Percentiles rank a stretch among this genome's conserved stretches.
Conservation (phyloP, 108 stramenopile genomes). For the Conticribra guillardii region DNA sequence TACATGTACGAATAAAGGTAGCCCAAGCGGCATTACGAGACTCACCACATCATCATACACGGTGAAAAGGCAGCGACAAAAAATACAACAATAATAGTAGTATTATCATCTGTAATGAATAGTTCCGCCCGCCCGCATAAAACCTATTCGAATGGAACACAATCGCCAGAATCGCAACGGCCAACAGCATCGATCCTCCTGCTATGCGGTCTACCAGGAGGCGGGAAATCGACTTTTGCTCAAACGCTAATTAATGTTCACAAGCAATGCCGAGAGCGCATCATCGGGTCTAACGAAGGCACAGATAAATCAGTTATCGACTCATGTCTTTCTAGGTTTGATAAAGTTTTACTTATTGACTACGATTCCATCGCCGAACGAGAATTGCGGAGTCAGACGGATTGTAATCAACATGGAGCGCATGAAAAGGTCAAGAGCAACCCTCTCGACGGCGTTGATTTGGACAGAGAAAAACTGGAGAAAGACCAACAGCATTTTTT, state of each 20-base stretch:
- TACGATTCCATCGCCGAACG: constrained; percentile 59
- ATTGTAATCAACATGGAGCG: too few relatives aligned
- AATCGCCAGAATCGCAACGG: too few relatives aligned
- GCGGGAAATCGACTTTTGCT: constrained; percentile 72
- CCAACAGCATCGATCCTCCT: constrained; percentile 46
- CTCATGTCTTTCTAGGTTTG: not conserved
- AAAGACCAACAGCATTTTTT: constrained; percentile 3
- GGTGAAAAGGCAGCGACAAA: too few relatives aligned
- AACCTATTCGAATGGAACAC: too few relatives aligned
- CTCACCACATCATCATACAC: too few relatives aligned
- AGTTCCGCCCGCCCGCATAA: too few relatives aligned
- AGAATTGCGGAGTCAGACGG: constrained; percentile 7
- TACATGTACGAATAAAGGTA: too few relatives aligned
- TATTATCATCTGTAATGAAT: too few relatives aligned
- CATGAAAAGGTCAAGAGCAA: not conserved
- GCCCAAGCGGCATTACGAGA: too few relatives aligned
- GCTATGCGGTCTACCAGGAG: constrained; percentile 62
- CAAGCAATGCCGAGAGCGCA: constrained; percentile 9
- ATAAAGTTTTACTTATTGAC: constrained; percentile 53
- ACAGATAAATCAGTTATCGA: not conserved
- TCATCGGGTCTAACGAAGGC: not conserved
- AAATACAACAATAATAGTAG: too few relatives aligned
- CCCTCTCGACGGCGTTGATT: not conserved
- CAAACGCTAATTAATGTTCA: constrained; percentile 5
- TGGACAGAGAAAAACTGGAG: not conserved